phyloP scores from a whole-genome alignment of 768 basidiomycete genomes.

The Dendrothele bispora region DNA sequence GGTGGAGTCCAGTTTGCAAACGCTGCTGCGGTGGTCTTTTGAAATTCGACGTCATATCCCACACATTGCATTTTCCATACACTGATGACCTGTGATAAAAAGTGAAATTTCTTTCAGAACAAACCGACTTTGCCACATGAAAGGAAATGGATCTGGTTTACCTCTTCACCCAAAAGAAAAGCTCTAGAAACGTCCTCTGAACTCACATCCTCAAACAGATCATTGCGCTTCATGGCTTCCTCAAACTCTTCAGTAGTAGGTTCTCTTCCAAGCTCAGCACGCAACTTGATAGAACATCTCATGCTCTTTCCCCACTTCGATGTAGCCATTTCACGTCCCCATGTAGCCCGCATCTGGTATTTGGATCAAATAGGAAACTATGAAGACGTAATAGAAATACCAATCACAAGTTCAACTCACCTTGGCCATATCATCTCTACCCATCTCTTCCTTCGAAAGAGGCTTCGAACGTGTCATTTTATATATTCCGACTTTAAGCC shows the following conservation, averaged over 20 bases:
- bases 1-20: not conserved
- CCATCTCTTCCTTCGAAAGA: not conserved
- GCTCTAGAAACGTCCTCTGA: not conserved
- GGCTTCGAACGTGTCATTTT: not conserved
- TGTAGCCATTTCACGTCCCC: too few species aligned
- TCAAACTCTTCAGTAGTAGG: not conserved
- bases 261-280: not conserved
- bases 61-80: slow-evolving; percentile 12
- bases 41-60: slow-evolving; percentile 10
- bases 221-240: not conserved
- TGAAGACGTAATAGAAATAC: too few species aligned
- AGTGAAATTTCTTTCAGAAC: too few species aligned
- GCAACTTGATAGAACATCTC: too few species aligned
- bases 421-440: not conserved
- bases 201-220: not conserved
- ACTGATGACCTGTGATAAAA: too few species aligned
- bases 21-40: not conserved
- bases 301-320: too few species aligned
- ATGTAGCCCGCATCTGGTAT: too few species aligned
- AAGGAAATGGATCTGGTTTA: not conserved
- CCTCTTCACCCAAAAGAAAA: not conserved
- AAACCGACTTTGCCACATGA: not conserved
- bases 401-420: too few species aligned
- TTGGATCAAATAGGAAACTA: too few species aligned
- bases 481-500: not conserved